A percentile compares a stretch with the other conserved stretches of the same genome.
Evolutionary conservation across 176 grass and related monocot species (phyloP).

Genomic region (Ampelocalamus luodianensis): DNA sequence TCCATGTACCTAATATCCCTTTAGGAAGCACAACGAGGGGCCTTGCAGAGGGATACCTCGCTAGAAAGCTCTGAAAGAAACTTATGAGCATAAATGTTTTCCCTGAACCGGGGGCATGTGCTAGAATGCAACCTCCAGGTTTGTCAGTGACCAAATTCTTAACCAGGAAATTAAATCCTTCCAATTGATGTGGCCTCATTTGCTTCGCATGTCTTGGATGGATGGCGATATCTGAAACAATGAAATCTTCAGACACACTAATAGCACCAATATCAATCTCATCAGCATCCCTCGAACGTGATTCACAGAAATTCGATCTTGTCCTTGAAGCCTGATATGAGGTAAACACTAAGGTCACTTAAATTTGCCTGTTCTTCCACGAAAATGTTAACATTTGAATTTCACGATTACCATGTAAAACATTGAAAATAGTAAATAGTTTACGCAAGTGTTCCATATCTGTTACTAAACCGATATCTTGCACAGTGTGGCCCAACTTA

Average conservation of each 20-base stretch:
- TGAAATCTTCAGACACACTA: slow-evolving; percentile 71
- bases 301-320: slow-evolving; percentile 51
- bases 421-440: background rate
- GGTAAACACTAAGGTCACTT: slow-evolving; percentile 33
- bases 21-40: slow-evolving; percentile 91
- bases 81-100: slow-evolving; percentile 98
- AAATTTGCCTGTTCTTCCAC: slow-evolving; percentile 22
- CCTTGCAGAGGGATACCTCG: slow-evolving; percentile 80
- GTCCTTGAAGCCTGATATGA: slow-evolving; percentile 68
- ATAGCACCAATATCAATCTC: slow-evolving; percentile 53
- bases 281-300: slow-evolving; percentile 57
- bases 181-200: slow-evolving; percentile 88
- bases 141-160: slow-evolving; percentile 80
- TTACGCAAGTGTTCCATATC: background rate
- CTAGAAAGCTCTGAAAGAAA: slow-evolving; percentile 98
- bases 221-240: slow-evolving; percentile 68
- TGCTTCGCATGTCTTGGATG: slow-evolving; percentile 85
- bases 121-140: slow-evolving; percentile 93
- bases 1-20: slow-evolving; percentile 90
- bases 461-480: slow-evolving; percentile 7
- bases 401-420: slow-evolving; percentile 26
- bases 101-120: slow-evolving; percentile 94
- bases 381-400: background rate
- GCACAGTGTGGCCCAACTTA: background rate
- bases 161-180: slow-evolving; percentile 93